Evolutionary conservation across 2,329 filamentous ascomycete genomes (phyloP).

Genomic region (Colletotrichum falcatum): DNA sequence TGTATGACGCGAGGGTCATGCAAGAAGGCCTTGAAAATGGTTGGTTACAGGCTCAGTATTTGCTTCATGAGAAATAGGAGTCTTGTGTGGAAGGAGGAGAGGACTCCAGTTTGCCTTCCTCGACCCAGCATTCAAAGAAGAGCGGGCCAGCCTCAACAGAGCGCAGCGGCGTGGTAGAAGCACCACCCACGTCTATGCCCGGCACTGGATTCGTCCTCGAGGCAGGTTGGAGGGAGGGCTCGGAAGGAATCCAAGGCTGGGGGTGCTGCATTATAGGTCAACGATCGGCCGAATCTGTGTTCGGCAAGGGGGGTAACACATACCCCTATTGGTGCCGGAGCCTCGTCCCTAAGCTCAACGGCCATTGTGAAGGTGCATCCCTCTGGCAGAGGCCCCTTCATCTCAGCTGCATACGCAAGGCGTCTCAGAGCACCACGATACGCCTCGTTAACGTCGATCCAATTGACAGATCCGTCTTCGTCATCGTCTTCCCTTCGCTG

Average conservation of each 20-base stretch:
- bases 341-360: slow-evolving; percentile 75
- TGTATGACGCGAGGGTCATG: not conserved
- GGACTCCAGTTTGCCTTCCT: slow-evolving; percentile 62
- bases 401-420: slow-evolving; percentile 70
- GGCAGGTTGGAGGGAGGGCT: slow-evolving; percentile 59
- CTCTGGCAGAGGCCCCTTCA: slow-evolving; percentile 67
- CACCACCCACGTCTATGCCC: slow-evolving; percentile 50
- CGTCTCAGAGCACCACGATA: slow-evolving; percentile 75
- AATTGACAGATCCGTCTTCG: slow-evolving; percentile 55
- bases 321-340: slow-evolving; percentile 69
- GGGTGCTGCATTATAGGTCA: slow-evolving; percentile 58
- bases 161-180: slow-evolving; percentile 62
- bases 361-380: slow-evolving; percentile 82
- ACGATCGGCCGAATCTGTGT: slow-evolving; percentile 4
- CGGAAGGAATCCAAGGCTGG: slow-evolving; percentile 70
- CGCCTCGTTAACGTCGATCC: slow-evolving; percentile 76
- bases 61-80: slow-evolving; percentile 26
- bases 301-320: slow-evolving; percentile 45
- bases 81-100: slow-evolving; percentile 29
- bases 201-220: slow-evolving; percentile 48
- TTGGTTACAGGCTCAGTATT: not conserved
- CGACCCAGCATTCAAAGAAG: slow-evolving; percentile 75
- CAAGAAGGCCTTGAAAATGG: no score
- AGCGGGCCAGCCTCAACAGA: slow-evolving; percentile 69
- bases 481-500: slow-evolving; percentile 43